Percentiles rank a stretch among this genome's conserved stretches.
Conservation (phyloP, 2,329 filamentous ascomycete genomes). For the Microsporum ferrugineum region DNA sequence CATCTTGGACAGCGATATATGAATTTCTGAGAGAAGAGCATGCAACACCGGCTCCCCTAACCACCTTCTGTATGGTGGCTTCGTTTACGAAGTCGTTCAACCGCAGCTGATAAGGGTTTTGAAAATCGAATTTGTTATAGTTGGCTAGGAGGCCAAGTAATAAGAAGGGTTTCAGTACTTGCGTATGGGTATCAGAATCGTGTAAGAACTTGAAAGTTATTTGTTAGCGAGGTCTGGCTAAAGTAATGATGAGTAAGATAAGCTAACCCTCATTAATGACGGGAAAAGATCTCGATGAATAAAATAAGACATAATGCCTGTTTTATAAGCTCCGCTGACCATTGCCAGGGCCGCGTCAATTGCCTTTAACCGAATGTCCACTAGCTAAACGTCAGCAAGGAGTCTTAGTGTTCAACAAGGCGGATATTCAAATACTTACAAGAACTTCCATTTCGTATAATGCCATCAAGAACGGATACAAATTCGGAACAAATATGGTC, state of each 20-base stretch:
- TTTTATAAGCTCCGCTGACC: constrained; percentile 89
- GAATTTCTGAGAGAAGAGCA: constrained; percentile 57
- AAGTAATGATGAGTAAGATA: background rate
- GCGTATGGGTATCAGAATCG: constrained; percentile 55
- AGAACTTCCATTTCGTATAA: constrained; percentile 63
- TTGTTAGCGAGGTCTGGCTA: constrained; percentile 10
- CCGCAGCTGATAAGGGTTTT: constrained; percentile 87
- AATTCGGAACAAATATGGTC: constrained; percentile 83
- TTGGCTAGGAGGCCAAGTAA: constrained; percentile 82
- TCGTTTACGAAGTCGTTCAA: constrained; percentile 96
- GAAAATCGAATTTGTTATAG: constrained; percentile 99
- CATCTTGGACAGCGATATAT: constrained; percentile 80
- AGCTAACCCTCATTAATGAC: constrained; percentile 73
- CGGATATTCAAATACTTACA: constrained; percentile 41
- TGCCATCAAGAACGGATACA: constrained; percentile 67
- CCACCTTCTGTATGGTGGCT: constrained; percentile 67
- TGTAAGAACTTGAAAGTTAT: constrained; percentile 58
- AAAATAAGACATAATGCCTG: constrained; percentile 85
- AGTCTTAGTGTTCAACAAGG: background rate
- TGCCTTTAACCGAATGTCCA: constrained; percentile 65
- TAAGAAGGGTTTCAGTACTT: constrained; percentile 63
- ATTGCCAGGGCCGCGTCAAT: constrained; percentile 71
- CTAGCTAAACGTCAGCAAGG: constrained; percentile 31
- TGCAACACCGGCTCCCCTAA: constrained; percentile 61
- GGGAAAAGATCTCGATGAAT: constrained; percentile 91